Evolutionary conservation across 2,329 filamentous ascomycete genomes (phyloP).

Genomic region (Xylaria sp.): DNA sequence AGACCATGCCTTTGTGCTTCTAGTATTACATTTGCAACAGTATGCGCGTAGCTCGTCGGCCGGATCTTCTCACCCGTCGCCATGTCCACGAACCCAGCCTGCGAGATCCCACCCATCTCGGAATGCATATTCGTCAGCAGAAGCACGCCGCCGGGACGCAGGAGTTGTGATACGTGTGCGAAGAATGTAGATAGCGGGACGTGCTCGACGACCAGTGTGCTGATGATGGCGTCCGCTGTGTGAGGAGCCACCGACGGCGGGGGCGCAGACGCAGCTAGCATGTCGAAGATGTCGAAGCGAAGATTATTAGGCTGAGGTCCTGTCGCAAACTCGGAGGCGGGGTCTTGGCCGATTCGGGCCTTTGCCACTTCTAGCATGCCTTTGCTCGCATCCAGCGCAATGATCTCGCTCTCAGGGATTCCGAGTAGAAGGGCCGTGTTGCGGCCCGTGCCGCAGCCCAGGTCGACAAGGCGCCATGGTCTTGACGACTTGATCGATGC

Average conservation of each 20-base stretch:
- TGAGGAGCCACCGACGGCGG: conserved; percentile 43
- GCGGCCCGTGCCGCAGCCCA: conserved; percentile 73
- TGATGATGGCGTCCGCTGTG: conserved; percentile 61
- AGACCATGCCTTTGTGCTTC: conserved; percentile 61
- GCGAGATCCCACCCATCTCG: conserved; percentile 69
- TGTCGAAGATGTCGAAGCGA: conserved; percentile 53
- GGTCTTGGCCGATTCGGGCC: conserved; percentile 46
- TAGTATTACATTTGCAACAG: conserved; percentile 60
- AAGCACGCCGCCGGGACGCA: conserved; percentile 61
- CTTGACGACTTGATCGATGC: conserved; percentile 45
- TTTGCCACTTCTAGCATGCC: conserved; percentile 68
- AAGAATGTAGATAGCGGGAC: conserved; percentile 65
- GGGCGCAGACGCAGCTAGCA: conserved; percentile 45
- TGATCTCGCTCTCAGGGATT: conserved; percentile 53
- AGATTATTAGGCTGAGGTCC: conserved; percentile 16
- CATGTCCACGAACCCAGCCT: conserved; percentile 70
- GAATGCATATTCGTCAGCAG: conserved; percentile 76
- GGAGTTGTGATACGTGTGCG: conserved; percentile 54
- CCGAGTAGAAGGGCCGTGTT: conserved; percentile 66
- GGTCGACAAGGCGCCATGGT: conserved; percentile 62
- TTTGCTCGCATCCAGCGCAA: conserved; percentile 66
- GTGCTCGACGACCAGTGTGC: conserved; percentile 74
- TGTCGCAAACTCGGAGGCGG: not conserved
- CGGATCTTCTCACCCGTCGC: conserved; percentile 66
- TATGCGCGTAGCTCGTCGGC: conserved; percentile 68